These are phyloP conservation scores for Cladosporium sphaerospermum DNA, from an alignment of 2,329 filamentous ascomycete genomes.

Conservation along the genomic window DNA sequence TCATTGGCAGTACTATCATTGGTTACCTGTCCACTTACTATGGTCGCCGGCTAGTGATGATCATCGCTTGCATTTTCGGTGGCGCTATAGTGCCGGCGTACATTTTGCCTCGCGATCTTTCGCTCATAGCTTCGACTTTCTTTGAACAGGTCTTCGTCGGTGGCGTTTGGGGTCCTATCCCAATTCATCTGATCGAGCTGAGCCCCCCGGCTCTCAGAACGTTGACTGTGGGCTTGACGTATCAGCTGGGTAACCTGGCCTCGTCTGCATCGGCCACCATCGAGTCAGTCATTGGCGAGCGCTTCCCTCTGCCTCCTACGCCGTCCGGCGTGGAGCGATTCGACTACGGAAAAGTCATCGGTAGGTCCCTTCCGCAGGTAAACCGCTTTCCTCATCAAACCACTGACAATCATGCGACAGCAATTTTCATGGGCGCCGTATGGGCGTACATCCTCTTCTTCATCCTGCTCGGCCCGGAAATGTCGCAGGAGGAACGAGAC, in stretches of 20 bases:
- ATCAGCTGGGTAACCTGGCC: constrained; percentile 36
- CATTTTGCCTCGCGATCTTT: constrained; percentile 26
- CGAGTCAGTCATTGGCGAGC: constrained; percentile 32
- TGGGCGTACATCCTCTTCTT: constrained; percentile 29
- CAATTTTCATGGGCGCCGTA: constrained; percentile 18
- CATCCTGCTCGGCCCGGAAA: constrained; percentile 29
- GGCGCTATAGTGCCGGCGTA: constrained; percentile 33
- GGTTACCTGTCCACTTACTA: constrained; percentile 34
- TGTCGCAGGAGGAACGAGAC: constrained; percentile 22
- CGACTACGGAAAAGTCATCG: constrained; percentile 36
- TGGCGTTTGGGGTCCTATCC: constrained; percentile 35
- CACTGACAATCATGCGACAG: not conserved
- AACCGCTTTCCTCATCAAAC: not conserved
- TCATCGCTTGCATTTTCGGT: constrained; percentile 32
- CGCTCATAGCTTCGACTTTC: constrained; percentile 31
- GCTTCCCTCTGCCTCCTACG: constrained; percentile 28
- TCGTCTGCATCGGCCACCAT: constrained; percentile 34
- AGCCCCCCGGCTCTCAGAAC: constrained; percentile 31
- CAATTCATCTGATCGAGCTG: constrained; percentile 34
- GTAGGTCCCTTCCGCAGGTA: constrained; percentile 12
- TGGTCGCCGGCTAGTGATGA: constrained; percentile 34
- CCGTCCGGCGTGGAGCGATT: constrained; percentile 28
- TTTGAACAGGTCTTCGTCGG: constrained; percentile 35
- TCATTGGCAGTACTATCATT: constrained; percentile 30
- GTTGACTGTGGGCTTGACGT: constrained; percentile 32